phyloP scores from a whole-genome alignment of 257 asterid genomes.

The Osmanthus fragrans region DNA sequence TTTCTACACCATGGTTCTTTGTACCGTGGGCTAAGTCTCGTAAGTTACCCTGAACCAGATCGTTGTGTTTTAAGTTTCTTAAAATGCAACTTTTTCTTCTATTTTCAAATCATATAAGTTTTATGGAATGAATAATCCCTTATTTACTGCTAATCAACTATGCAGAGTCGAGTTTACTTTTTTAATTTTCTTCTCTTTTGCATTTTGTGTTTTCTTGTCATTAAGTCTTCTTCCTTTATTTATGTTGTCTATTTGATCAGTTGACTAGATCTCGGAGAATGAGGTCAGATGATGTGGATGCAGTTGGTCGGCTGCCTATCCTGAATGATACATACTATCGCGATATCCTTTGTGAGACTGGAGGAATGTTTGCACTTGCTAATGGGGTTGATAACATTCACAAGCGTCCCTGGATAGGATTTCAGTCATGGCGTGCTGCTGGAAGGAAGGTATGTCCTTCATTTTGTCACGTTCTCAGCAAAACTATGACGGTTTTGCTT shows the following conservation, averaged over 20 bases:
- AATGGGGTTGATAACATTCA: constrained; percentile 81
- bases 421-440: constrained; percentile 98
- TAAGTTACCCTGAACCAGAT: constrained; percentile 47
- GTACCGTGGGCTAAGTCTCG: constrained; percentile 98
- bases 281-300: constrained; percentile 96
- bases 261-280: constrained; percentile 62
- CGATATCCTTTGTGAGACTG: constrained; percentile 84
- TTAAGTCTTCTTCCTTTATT: constrained; percentile 23
- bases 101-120: not conserved
- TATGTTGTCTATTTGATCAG: constrained; percentile 43
- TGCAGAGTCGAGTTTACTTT: not conserved
- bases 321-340: constrained; percentile 80
- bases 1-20: constrained; percentile 96
- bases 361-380: constrained; percentile 96
- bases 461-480: not conserved
- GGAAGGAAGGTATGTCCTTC: constrained; percentile 68
- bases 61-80: constrained; percentile 7
- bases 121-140: not conserved
- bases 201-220: constrained; percentile 22
- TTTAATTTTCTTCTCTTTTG: constrained; percentile 4
- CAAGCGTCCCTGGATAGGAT: constrained; percentile 98
- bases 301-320: constrained; percentile 78
- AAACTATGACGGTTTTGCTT: constrained; percentile 12
- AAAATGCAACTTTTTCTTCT: constrained; percentile 1
- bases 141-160: constrained; percentile 13